Conservation (phyloP, 129 eudicot species). For the Centaurea solstitialis region DNA sequence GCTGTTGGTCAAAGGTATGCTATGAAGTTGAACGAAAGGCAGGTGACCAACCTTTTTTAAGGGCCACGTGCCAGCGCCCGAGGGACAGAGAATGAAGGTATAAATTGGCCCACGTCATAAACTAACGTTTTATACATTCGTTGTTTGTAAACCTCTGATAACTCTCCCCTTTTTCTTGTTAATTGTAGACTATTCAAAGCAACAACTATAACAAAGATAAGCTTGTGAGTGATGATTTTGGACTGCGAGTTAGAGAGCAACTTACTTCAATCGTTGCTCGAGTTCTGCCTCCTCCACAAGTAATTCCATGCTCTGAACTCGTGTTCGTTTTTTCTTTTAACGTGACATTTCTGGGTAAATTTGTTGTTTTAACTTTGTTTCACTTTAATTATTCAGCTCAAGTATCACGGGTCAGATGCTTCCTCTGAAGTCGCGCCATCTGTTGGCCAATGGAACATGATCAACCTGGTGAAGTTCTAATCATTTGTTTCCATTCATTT, state of each 20-base stretch:
- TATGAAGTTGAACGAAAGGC: slow-evolving; percentile 62
- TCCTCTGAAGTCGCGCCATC: slow-evolving; percentile 47
- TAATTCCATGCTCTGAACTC: neutral
- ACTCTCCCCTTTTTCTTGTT: neutral
- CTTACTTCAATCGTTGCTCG: slow-evolving; percentile 66
- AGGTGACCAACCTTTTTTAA: slow-evolving; percentile 57
- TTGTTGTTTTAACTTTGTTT: neutral
- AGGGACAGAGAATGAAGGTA: slow-evolving; percentile 46
- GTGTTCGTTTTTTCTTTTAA: neutral
- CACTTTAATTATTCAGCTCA: slow-evolving; percentile 41
- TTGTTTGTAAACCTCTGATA: neutral
- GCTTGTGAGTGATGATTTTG: slow-evolving; percentile 63
- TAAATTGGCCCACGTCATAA: neutral
- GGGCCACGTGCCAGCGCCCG: slow-evolving; percentile 79
- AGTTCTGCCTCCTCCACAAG: slow-evolving; percentile 67
- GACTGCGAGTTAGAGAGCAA: slow-evolving; percentile 45
- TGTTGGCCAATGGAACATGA: slow-evolving; percentile 95
- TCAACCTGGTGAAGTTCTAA: slow-evolving; percentile 48
- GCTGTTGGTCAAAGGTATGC: slow-evolving; percentile 56
- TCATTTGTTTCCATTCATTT: too few species aligned
- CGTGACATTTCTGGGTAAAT: neutral
- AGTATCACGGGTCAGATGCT: slow-evolving; percentile 53
- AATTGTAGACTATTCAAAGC: slow-evolving; percentile 41
- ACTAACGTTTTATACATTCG: neutral
- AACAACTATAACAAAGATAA: slow-evolving; percentile 43